phyloP scores from a whole-genome alignment of 768 basidiomycete species.

The Kondoa subrosea region DNA sequence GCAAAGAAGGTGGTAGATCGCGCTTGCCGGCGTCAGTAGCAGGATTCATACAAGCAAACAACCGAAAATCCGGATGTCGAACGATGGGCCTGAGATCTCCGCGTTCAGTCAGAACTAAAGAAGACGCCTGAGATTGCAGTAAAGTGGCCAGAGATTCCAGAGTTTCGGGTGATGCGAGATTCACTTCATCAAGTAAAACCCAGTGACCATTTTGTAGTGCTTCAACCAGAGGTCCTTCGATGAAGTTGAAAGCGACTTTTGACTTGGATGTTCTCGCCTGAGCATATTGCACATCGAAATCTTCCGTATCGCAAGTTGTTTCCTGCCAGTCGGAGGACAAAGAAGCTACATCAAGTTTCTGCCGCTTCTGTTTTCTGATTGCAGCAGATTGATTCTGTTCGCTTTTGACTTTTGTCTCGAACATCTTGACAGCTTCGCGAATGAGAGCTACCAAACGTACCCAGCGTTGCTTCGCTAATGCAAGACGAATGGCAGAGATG shows the following conservation, averaged over 20 bases:
- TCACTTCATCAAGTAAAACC: slow-evolving; percentile 91
- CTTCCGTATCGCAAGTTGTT: slow-evolving; percentile 51
- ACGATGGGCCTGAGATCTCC: slow-evolving; percentile 76
- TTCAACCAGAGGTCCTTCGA: slow-evolving; percentile 87
- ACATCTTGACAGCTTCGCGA: slow-evolving; percentile 41
- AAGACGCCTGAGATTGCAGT: slow-evolving; percentile 65
- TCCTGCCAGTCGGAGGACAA: slow-evolving; percentile 42
- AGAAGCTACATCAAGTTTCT: slow-evolving; percentile 13
- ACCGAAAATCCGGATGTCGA: slow-evolving; percentile 83
- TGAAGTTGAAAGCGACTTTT: slow-evolving; percentile 82
- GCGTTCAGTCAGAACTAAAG: slow-evolving; percentile 82
- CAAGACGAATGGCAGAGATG: slow-evolving; percentile 61
- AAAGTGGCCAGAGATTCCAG: slow-evolving; percentile 81
- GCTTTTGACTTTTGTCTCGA: slow-evolving; percentile 44
- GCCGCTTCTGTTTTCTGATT: slow-evolving; percentile 26
- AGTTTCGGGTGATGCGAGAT: slow-evolving; percentile 82
- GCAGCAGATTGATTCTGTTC: not conserved
- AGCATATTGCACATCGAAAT: slow-evolving; percentile 80
- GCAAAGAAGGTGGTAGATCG: slow-evolving; percentile 77
- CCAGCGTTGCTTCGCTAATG: slow-evolving; percentile 70
- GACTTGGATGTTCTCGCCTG: slow-evolving; percentile 37
- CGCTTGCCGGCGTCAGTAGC: slow-evolving; percentile 98
- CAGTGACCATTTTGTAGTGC: slow-evolving; percentile 78
- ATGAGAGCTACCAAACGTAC: slow-evolving; percentile 63
- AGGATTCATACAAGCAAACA: slow-evolving; percentile 99